phyloP scores from a whole-genome alignment of 2,329 filamentous ascomycete genomes.

The Capronia coronata region DNA sequence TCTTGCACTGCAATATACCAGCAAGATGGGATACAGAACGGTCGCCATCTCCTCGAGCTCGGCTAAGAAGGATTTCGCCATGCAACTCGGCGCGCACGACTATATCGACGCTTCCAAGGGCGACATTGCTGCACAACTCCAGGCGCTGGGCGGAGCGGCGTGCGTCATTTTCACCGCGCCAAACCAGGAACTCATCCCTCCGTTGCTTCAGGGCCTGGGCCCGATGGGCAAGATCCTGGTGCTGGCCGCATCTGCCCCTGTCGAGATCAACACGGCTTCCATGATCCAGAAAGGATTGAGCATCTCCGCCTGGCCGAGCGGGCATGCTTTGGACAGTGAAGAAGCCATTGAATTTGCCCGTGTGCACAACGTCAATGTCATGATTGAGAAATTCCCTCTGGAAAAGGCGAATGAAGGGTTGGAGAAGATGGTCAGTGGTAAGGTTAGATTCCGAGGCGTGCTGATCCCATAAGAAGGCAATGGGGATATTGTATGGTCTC shows the following conservation, averaged over 20 bases:
- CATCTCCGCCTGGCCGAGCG: slow-evolving; percentile 49
- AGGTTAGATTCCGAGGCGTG: slow-evolving; percentile 48
- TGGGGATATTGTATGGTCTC: slow-evolving; percentile 29
- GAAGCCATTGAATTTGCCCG: slow-evolving; percentile 48
- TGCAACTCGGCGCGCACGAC: slow-evolving; percentile 51
- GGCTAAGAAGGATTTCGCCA: slow-evolving; percentile 49
- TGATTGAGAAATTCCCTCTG: slow-evolving; percentile 50
- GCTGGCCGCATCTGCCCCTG: slow-evolving; percentile 31
- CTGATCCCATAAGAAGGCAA: slow-evolving; percentile 39
- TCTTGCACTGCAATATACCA: slow-evolving; percentile 48
- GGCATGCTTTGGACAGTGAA: slow-evolving; percentile 48
- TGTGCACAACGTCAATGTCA: slow-evolving; percentile 44
- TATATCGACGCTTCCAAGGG: slow-evolving; percentile 45
- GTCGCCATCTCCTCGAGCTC: slow-evolving; percentile 47
- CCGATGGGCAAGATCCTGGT: slow-evolving; percentile 35
- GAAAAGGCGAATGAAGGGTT: slow-evolving; percentile 47
- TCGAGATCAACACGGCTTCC: slow-evolving; percentile 28
- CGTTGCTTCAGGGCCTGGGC: slow-evolving; percentile 34
- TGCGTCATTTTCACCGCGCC: slow-evolving; percentile 37
- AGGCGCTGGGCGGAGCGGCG: slow-evolving; percentile 33
- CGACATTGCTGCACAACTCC: slow-evolving; percentile 33
- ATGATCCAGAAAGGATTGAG: slow-evolving; percentile 45
- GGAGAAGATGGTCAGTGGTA: slow-evolving; percentile 46
- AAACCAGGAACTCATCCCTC: slow-evolving; percentile 32
- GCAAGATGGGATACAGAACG: slow-evolving; percentile 48